Base-by-base conservation (phyloP, 305 asterid genomes). In the Solanum chacoense region DNA sequence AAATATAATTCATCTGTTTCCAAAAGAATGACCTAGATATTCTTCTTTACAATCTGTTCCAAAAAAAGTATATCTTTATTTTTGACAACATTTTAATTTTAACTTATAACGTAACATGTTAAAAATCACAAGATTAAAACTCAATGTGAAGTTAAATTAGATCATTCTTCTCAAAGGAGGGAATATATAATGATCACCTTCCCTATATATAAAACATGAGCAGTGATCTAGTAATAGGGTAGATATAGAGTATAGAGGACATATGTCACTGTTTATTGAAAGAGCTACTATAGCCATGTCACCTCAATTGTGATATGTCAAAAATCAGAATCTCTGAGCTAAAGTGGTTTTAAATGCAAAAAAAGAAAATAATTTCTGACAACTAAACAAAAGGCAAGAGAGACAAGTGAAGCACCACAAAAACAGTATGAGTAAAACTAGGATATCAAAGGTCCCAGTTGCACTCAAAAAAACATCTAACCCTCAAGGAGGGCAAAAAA, bases 261-360 rank as follows among this genome's bases (percentile, higher is more conserved):
- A 69, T 86, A 69, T 31, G 78, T 88, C 67, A 88, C 87, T 87
- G 88, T 86, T 77, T 67, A 3, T 86, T 36, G 77, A 35, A 88
- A 89, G 36, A 87, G 87, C 18, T 77, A 89, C 88, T 87, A 92
- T 88, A 88, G 63, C 88, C 88, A 89, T 90, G 94, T 87, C 89
- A 90, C 91, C 89, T 87, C 90, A 38, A 75, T 29, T 87, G 80
- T 88, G 94, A 90, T 78, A 37, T n/a, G 96, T 94, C 95, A 90
- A 92, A 92, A 92, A 92, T 93, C 96, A 92, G 93, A 91, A 94
- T 94, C 93, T 92, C 83, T 75, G 55, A 84, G 87, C 35, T 65
- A 89, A 91, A 90, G 87, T 55, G 80, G 91, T 28, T 87, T 77
- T 73, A 73, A 42, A 90, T 75, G 87, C 83, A 91, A 89, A 88